Conservation (phyloP, 257 asterid genomes). For the Penstemon newberryi region DNA sequence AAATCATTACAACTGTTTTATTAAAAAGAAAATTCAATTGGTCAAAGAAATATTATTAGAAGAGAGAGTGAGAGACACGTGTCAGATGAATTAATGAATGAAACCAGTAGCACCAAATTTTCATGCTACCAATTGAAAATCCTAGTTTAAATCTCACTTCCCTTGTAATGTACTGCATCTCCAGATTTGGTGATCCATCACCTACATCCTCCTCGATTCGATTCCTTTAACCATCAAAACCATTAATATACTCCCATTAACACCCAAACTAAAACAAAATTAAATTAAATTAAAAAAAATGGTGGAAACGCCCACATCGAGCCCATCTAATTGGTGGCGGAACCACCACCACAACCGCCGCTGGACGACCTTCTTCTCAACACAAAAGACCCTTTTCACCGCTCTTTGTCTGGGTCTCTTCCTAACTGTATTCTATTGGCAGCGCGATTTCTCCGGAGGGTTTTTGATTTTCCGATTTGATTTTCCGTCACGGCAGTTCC, state of each 20-base stretch:
- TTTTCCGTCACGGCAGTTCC: slow-evolving; percentile 32
- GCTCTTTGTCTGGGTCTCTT: slow-evolving; percentile 43
- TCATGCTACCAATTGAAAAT: background rate
- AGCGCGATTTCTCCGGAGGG: slow-evolving; percentile 42
- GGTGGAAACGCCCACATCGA: slow-evolving; percentile 39
- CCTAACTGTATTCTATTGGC: slow-evolving; percentile 48
- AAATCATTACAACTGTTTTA: no score
- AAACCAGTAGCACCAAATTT: background rate
- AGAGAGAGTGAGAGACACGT: no score
- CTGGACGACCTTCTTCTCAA: slow-evolving; percentile 44
- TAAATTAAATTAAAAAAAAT: slow-evolving; percentile 10
- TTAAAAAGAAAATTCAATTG: no score
- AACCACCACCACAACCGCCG: slow-evolving; percentile 41
- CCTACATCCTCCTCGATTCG: slow-evolving; percentile 3
- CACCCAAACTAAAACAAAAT: background rate
- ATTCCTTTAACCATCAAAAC: slow-evolving; percentile 7
- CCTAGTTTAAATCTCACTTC: slow-evolving; percentile 20
- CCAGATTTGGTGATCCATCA: slow-evolving; percentile 28
- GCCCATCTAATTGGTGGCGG: slow-evolving; percentile 13
- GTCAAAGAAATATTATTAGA: no score
- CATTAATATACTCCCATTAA: slow-evolving; percentile 22
- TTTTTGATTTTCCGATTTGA: slow-evolving; percentile 43
- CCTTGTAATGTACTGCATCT: slow-evolving; percentile 37
- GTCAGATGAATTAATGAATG: no score
- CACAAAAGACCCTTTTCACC: slow-evolving; percentile 44